Base-by-base conservation (phyloP, 1,284 basidiomycete genomes). In the Ustilago bromivora region DNA sequence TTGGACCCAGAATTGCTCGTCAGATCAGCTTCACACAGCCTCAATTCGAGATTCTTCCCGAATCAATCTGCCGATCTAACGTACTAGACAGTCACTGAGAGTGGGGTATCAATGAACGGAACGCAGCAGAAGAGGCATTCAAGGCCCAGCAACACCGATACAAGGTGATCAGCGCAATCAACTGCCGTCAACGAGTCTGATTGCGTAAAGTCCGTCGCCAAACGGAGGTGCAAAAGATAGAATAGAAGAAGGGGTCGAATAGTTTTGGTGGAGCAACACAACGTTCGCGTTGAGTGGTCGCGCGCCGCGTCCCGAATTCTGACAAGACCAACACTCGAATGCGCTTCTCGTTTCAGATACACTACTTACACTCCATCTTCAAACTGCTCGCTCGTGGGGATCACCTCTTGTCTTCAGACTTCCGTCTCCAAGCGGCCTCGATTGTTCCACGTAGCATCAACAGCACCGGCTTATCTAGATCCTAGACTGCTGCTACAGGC, bases 241-340 rank as follows among this genome's bases (percentile, higher is more conserved):
- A 19, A 28, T 28, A 3, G 3, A 28, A 3, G 3, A 28, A 28
- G 23, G 23, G 23, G 23, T 28, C 23, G 23, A 28, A 28, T 15
- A 47, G 38, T 34, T 31, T 49, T 32, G 43, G 35, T 13, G 31
- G 31, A 28, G 41, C 31, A 28, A 28, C 23, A 28, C 23, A 28
- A 28, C 23, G 23, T 54, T 66, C 64, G 69, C 69, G 69, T 71
- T 63, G 69, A 71, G 60, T 62, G 56, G 46, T 54, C 32, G 43
- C 59, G 69, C 62, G 63, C 23, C 55, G 63, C 59, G 58, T 58
- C n/a, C 54, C 9, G 17, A n/a, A 54, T 49, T 49, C 23, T 47
- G 52, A 28, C 38, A 51, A 65, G 68, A 70, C 61, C 67, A 70
- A 70, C 67, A 70, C 67, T 64, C 23, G 6, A 17, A 28, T 28